phyloP scores from a whole-genome alignment of 495 filamentous ascomycete species.

The Aspergillus coremiiformis region DNA sequence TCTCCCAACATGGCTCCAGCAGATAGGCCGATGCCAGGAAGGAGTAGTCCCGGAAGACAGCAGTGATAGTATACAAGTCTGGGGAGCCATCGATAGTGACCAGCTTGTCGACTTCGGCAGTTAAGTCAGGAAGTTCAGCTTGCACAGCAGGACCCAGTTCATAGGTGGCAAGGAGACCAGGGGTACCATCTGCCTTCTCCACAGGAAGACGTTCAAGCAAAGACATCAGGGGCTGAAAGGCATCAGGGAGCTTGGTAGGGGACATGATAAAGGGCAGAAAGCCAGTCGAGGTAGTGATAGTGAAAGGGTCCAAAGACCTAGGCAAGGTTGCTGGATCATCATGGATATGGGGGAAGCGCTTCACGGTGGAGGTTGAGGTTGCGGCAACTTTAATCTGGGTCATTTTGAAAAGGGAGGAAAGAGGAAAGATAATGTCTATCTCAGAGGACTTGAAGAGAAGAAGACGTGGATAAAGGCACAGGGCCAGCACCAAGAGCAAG shows the following conservation, averaged over 20 bases:
- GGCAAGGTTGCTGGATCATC: constrained; percentile 55
- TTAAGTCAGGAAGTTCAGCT: constrained; percentile 65
- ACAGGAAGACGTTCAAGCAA: constrained; percentile 71
- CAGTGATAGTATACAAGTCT: constrained; percentile 70
- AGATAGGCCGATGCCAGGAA: constrained; percentile 84
- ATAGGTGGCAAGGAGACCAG: constrained; percentile 68
- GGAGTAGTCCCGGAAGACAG: constrained; percentile 81
- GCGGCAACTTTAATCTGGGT: constrained; percentile 25
- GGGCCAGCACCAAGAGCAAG: background rate
- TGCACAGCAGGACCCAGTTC: constrained; percentile 61
- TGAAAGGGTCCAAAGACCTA: constrained; percentile 57
- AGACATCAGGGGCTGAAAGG: constrained; percentile 61
- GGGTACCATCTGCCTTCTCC: constrained; percentile 55
- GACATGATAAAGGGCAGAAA: constrained; percentile 49
- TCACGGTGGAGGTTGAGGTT: constrained; percentile 35
- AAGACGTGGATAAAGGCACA: constrained; percentile 4
- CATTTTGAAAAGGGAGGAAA: constrained; percentile 18
- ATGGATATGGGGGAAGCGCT: constrained; percentile 49
- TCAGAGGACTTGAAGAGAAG: constrained; percentile 1
- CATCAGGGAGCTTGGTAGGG: constrained; percentile 44
- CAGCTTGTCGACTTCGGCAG: constrained; percentile 61
- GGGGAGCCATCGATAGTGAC: constrained; percentile 34
- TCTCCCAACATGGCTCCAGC: constrained; percentile 87
- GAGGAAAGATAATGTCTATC: constrained; percentile 2
- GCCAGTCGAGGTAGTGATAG: constrained; percentile 75